phyloP scores from a whole-genome alignment of 768 basidiomycete species.

The Mycena kentingensis region DNA sequence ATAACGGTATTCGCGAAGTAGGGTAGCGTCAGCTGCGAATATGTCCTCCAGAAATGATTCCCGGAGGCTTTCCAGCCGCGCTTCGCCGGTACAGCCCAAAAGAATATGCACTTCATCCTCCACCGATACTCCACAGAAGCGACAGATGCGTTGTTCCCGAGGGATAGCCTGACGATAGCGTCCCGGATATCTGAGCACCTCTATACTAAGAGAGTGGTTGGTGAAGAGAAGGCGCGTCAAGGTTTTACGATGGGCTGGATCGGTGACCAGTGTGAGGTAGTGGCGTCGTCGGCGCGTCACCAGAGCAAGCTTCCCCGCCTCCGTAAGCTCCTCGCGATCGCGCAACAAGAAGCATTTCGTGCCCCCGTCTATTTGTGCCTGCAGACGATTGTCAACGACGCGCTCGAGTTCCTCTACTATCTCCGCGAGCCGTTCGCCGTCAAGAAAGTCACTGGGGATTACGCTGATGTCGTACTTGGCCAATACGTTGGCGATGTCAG shows the following conservation, averaged over 20 bases:
- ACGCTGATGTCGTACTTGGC: neutral
- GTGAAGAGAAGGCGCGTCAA: neutral
- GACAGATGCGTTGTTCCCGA: neutral
- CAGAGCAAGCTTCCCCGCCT: neutral
- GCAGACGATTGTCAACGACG: neutral
- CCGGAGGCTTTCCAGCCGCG: too few species aligned
- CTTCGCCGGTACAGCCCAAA: too few species aligned
- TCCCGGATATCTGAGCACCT: neutral
- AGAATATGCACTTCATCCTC: neutral
- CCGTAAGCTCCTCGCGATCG: neutral
- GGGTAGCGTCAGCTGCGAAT: too few species aligned
- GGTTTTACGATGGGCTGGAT: neutral
- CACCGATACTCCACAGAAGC: neutral
- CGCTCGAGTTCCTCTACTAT: neutral
- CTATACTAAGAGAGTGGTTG: neutral
- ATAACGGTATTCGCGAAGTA: too few species aligned
- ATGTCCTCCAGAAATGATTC: too few species aligned
- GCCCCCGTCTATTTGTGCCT: neutral
- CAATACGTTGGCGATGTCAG: neutral
- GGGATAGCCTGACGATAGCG: neutral
- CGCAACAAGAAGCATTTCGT: constrained; percentile 6
- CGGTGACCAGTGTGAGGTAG: neutral
- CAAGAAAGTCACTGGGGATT: neutral
- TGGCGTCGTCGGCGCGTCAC: neutral
- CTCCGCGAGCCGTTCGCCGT: neutral